These are phyloP conservation scores for Xylaria intraflava DNA, from an alignment of 495 filamentous ascomycete genomes.

Conservation along the genomic window DNA sequence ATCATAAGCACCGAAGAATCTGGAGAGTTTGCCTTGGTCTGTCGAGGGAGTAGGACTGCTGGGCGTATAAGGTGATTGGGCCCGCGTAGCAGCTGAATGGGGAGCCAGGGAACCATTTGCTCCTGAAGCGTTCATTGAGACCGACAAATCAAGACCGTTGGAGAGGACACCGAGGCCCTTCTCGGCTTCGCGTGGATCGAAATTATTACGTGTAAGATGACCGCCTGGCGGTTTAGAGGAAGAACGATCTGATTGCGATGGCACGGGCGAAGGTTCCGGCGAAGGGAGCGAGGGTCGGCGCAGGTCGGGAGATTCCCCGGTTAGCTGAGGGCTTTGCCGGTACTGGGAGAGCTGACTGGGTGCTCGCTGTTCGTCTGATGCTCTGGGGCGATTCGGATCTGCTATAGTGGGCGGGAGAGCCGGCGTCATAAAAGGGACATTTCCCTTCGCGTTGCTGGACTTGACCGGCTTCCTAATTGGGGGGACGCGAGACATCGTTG, in stretches of 20 bases:
- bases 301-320: slow-evolving; percentile 17
- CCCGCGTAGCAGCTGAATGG: neutral
- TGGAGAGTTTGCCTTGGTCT: slow-evolving; percentile 17
- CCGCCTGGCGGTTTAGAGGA: slow-evolving; percentile 1
- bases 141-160: neutral
- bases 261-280: slow-evolving; percentile 15
- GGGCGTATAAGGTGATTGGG: slow-evolving; percentile 4
- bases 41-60: slow-evolving; percentile 13
- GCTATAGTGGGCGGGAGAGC: neutral
- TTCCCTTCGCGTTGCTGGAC: slow-evolving; percentile 12
- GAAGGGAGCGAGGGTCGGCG: slow-evolving; percentile 24
- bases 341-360: slow-evolving; percentile 20
- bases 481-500: slow-evolving; percentile 5
- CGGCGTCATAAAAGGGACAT: slow-evolving; percentile 11
- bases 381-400: slow-evolving; percentile 3
- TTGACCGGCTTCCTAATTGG: slow-evolving; percentile 25
- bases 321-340: slow-evolving; percentile 20
- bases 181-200: neutral
- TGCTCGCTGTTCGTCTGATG: slow-evolving; percentile 13
- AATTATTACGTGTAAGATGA: neutral
- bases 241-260: slow-evolving; percentile 14
- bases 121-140: neutral
- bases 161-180: slow-evolving; percentile 7
- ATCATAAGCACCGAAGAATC: slow-evolving; percentile 21
- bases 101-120: neutral